These are phyloP conservation scores for Zelonia costaricensis DNA, from an alignment of 208 protist genomes.

Conservation along the genomic window DNA sequence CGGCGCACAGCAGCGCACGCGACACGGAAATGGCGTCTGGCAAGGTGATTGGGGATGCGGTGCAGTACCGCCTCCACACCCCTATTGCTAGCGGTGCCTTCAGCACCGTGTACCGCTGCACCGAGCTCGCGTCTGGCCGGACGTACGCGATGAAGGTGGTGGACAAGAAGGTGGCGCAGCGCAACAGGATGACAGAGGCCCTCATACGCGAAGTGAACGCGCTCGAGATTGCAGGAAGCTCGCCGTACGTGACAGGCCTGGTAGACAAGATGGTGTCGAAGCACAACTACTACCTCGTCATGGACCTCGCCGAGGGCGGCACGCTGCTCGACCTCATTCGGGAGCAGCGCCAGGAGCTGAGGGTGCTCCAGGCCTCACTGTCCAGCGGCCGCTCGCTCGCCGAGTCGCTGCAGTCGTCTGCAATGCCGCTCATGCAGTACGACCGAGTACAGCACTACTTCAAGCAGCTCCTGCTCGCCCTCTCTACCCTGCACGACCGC, in stretches of 20 bases:
- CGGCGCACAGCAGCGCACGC: neutral
- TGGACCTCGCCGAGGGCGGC: constrained; percentile 76
- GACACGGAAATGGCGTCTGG: constrained; percentile 31
- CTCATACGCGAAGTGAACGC: constrained; percentile 73
- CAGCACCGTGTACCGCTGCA: constrained; percentile 82
- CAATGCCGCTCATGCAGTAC: constrained; percentile 23
- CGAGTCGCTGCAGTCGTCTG: constrained; percentile 7
- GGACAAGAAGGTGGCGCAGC: constrained; percentile 35
- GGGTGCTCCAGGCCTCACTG: constrained; percentile 11
- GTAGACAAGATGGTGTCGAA: constrained; percentile 79
- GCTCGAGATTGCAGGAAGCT: constrained; percentile 50
- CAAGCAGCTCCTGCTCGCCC: constrained; percentile 70
- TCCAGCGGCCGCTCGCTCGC: constrained; percentile 3
- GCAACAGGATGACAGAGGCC: constrained; percentile 59
- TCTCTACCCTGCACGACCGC: constrained; percentile 57
- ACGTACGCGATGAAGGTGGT: constrained; percentile 79
- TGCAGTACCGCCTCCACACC: constrained; percentile 63
- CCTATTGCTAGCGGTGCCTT: constrained; percentile 75
- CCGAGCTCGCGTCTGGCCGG: constrained; percentile 31
- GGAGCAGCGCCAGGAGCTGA: constrained; percentile 30
- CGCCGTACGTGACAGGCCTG: constrained; percentile 55
- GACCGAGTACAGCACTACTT: constrained; percentile 34
- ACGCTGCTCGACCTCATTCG: constrained; percentile 68
- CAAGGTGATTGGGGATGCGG: constrained; percentile 59
- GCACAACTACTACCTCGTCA: constrained; percentile 84